A percentile compares a stretch with the other conserved stretches of the same genome.
These are phyloP conservation scores for Cordyceps cateniannulata DNA, from an alignment of 2,329 filamentous ascomycete genomes.

Conservation along the genomic window DNA sequence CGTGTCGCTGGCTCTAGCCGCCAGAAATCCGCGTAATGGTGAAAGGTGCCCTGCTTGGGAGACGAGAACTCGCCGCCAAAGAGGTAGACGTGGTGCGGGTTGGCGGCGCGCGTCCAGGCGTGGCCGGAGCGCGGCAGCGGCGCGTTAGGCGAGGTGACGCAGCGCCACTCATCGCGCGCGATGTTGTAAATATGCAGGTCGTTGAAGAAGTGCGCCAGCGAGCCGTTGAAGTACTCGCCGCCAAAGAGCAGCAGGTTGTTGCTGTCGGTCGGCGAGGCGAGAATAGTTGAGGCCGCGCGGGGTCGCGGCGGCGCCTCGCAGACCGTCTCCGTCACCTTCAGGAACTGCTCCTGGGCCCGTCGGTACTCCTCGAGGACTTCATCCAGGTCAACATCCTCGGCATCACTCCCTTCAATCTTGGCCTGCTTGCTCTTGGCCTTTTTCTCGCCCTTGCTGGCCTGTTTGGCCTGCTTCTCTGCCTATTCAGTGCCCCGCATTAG, in stretches of 20 bases:
- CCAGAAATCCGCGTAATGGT: conserved; percentile 99
- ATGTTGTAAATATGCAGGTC: conserved; percentile 66
- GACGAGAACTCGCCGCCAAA: conserved; percentile 96
- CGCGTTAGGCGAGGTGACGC: conserved; percentile 83
- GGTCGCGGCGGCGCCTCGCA: conserved; percentile 66
- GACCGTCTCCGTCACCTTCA: conserved; percentile 82
- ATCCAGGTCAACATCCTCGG: conserved; percentile 88
- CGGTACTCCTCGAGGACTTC: conserved; percentile 89
- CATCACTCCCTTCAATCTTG: conserved; percentile 75
- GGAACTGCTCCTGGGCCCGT: conserved; percentile 85
- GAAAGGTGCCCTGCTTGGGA: conserved; percentile 96
- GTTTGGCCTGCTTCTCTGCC: conserved; percentile 66
- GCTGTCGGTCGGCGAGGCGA: conserved; percentile 77
- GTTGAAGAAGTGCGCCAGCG: conserved; percentile 67
- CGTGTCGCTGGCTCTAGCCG: conserved; percentile 72
- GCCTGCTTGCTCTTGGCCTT: conserved; percentile 67
- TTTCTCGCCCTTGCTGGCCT: conserved; percentile 85
- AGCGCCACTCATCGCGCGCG: conserved; percentile 83
- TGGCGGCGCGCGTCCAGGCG: conserved; percentile 87
- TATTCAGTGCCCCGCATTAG: conserved; percentile 17
- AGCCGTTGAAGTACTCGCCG: conserved; percentile 93
- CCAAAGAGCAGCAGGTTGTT: conserved; percentile 90
- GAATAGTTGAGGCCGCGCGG: conserved; percentile 71
- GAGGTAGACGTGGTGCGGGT: conserved; percentile 77
- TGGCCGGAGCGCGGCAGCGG: conserved; percentile 87